Evolutionary conservation across 2,329 filamentous ascomycete genomes (phyloP).

Genomic region (Fusarium camptoceras): DNA sequence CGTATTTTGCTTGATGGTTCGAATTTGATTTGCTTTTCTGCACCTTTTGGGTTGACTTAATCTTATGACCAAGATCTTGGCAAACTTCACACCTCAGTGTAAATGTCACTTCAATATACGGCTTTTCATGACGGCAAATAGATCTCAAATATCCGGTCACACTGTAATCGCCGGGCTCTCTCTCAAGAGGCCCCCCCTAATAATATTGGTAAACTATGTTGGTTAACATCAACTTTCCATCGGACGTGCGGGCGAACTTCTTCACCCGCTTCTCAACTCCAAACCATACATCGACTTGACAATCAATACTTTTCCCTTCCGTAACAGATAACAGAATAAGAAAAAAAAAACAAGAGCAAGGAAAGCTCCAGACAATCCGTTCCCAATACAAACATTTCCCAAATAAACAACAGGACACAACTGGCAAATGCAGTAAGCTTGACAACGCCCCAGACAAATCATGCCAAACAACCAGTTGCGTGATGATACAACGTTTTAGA

Average conservation of each 20-base stretch:
- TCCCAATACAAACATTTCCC: background rate
- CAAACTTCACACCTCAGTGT: background rate
- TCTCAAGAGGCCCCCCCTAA: background rate
- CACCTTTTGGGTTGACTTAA: background rate
- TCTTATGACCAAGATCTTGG: background rate
- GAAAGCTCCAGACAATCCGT: background rate
- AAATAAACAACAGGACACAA: background rate
- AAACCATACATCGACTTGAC: background rate
- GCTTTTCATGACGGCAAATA: background rate
- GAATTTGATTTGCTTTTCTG: background rate
- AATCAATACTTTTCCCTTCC: conserved; percentile 18
- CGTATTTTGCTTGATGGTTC: background rate
- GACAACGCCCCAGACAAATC: background rate
- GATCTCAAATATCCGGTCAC: background rate
- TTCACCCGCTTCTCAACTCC: background rate
- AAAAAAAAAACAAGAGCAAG: conserved; percentile 10
- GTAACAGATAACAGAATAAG: background rate
- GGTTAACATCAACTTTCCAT: background rate
- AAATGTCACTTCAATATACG: background rate
- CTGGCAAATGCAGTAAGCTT: background rate
- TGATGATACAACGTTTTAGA: conserved; percentile 12
- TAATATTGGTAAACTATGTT: background rate
- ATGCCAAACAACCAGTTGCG: background rate
- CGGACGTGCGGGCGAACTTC: background rate
- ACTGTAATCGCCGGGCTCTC: background rate